phyloP scores from a whole-genome alignment of 2,329 filamentous ascomycete genomes.

The Ophiostoma quercus region DNA sequence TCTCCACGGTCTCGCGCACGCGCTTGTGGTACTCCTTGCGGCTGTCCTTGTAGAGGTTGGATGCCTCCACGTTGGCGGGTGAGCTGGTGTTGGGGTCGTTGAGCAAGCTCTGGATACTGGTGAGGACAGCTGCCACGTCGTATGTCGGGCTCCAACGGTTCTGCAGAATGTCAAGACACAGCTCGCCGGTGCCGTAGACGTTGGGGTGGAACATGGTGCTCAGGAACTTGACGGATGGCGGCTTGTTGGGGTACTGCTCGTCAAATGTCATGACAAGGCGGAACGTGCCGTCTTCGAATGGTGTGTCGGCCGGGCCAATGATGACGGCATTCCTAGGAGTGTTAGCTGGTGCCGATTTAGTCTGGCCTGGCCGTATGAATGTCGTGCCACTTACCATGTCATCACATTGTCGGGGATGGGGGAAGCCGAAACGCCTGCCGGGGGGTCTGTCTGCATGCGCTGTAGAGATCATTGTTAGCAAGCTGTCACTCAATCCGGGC shows the following conservation, averaged over 20 bases:
- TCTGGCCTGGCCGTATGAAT: background rate
- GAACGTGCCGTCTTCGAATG: constrained; percentile 97
- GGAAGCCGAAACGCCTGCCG: constrained; percentile 91
- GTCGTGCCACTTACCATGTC: constrained; percentile 64
- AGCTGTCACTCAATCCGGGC: background rate
- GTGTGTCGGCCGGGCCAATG: constrained; percentile 92
- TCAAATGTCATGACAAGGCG: constrained; percentile 98
- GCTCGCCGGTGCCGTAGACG: constrained; percentile 92
- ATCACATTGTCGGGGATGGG: constrained; percentile 95
- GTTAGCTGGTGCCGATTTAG: background rate
- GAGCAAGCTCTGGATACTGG: constrained; percentile 93
- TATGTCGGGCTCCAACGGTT: constrained; percentile 99
- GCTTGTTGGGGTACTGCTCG: constrained; percentile 98
- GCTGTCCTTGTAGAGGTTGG: constrained; percentile 97
- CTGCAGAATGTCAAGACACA: constrained; percentile 94
- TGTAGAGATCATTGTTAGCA: constrained; percentile 36
- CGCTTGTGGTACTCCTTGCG: constrained; percentile 93
- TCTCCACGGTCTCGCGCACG: constrained; percentile 94
- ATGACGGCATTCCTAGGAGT: constrained; percentile 87
- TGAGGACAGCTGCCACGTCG: constrained; percentile 93
- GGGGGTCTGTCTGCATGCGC: constrained; percentile 99
- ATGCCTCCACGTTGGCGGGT: constrained; percentile 95
- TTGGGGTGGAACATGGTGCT: constrained; percentile 99
- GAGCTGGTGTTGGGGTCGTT: constrained; percentile 99
- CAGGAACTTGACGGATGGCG: constrained; percentile 96